Conservation (phyloP, 495 filamentous ascomycete genomes). For the Podospora fimiseda region DNA sequence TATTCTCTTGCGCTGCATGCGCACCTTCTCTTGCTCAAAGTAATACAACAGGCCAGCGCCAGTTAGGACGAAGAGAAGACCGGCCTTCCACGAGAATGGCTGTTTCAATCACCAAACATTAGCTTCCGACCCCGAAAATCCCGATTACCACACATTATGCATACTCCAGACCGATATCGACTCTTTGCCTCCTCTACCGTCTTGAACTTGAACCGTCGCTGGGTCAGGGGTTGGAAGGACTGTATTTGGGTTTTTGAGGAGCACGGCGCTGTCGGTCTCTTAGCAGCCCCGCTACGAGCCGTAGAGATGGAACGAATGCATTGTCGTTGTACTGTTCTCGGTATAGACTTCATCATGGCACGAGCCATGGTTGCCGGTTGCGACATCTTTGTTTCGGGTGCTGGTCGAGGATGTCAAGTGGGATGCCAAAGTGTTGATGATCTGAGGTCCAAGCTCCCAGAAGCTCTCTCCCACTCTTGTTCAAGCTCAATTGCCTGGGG, state of each 20-base stretch:
- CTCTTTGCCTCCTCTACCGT: conserved; percentile 51
- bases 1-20: conserved; percentile 77
- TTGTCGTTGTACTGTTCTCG: conserved; percentile 17
- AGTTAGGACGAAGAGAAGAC: conserved; percentile 73
- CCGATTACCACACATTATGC: conserved; percentile 6
- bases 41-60: conserved; percentile 75
- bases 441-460: background rate
- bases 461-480: background rate
- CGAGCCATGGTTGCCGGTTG: conserved; percentile 19
- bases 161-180: conserved; percentile 46
- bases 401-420: background rate
- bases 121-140: conserved; percentile 2
- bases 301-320: conserved; percentile 26
- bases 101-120: conserved; percentile 26
- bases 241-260: conserved; percentile 15
- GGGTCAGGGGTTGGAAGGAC: conserved; percentile 27
- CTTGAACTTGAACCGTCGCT: conserved; percentile 36
- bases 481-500: background rate
- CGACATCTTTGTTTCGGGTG: conserved; percentile 23
- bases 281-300: conserved; percentile 9
- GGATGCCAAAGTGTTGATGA: background rate
- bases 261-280: conserved; percentile 14
- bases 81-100: conserved; percentile 90
- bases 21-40: conserved; percentile 83
- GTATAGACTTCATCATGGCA: conserved; percentile 18